Percentiles rank a stretch among this genome's conserved stretches.
Conservation (phyloP, 257 asterid species). For the Solanum commersonii region DNA sequence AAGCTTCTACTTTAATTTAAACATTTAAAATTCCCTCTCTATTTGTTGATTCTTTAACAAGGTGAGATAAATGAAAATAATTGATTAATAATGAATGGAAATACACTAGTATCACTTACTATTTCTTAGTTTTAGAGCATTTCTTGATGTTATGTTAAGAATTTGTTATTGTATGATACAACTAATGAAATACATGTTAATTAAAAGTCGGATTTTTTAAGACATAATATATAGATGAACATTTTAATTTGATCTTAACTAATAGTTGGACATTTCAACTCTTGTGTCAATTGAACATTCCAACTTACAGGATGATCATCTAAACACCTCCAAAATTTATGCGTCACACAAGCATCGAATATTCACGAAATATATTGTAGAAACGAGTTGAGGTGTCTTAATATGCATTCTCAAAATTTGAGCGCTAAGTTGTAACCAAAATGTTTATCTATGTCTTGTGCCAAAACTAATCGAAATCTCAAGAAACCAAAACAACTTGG, state of each 20-base stretch:
- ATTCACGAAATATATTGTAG: too few species aligned
- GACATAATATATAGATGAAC: too few species aligned
- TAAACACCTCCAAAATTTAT: too few species aligned
- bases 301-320: too few species aligned
- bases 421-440: neutral
- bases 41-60: neutral
- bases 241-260: too few species aligned
- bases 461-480: neutral
- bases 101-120: neutral
- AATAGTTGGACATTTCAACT: neutral
- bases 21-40: neutral
- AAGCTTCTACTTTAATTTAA: neutral
- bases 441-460: neutral
- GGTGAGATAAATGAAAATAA: neutral
- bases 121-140: neutral
- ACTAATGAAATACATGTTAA: neutral
- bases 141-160: neutral
- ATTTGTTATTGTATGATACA: neutral
- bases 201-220: neutral
- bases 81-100: neutral
- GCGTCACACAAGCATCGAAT: accelerated
- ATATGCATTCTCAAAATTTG: neutral
- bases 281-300: too few species aligned
- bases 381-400: accelerated
- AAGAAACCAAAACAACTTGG: neutral